phyloP scores from a whole-genome alignment of 176 grass and related monocot genomes.

The Oryza brachyantha region DNA sequence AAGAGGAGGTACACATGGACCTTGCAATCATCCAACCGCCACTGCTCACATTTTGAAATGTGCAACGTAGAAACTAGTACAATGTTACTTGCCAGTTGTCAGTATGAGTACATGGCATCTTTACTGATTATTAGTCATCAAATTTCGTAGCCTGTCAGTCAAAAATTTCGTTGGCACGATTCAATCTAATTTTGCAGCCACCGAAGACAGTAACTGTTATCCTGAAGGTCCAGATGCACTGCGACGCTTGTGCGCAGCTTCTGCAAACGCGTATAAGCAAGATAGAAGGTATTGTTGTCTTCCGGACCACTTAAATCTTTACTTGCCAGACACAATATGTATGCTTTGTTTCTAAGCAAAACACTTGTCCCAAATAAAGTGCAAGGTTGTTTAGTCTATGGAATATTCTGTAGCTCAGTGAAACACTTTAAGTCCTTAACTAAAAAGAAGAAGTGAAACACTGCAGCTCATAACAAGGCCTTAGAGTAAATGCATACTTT shows the following conservation, averaged over 20 bases:
- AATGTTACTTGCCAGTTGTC: not conserved
- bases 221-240: slow-evolving; percentile 63
- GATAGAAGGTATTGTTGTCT: slow-evolving; percentile 44
- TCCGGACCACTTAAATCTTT: too few species aligned
- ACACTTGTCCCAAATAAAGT: not conserved
- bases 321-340: not conserved
- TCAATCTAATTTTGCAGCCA: slow-evolving; percentile 22
- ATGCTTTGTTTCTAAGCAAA: not conserved
- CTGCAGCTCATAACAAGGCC: not conserved
- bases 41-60: not conserved
- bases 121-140: too few species aligned
- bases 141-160: too few species aligned
- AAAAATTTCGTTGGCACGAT: not conserved
- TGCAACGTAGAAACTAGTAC: not conserved
- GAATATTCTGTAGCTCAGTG: too few species aligned
- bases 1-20: slow-evolving; percentile 54
- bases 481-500: too few species aligned
- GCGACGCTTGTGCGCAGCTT: slow-evolving; percentile 44
- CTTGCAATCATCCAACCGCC: not conserved
- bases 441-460: not conserved
- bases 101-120: not conserved
- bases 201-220: slow-evolving; percentile 45
- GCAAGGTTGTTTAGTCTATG: too few species aligned
- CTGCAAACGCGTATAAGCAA: slow-evolving; percentile 54
- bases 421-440: too few species aligned